Evolutionary conservation across 106 monocot genomes (phyloP), one percentile per base, ranked within the genome.

Genomic region (Alisma plantagoaquatica): DNA sequence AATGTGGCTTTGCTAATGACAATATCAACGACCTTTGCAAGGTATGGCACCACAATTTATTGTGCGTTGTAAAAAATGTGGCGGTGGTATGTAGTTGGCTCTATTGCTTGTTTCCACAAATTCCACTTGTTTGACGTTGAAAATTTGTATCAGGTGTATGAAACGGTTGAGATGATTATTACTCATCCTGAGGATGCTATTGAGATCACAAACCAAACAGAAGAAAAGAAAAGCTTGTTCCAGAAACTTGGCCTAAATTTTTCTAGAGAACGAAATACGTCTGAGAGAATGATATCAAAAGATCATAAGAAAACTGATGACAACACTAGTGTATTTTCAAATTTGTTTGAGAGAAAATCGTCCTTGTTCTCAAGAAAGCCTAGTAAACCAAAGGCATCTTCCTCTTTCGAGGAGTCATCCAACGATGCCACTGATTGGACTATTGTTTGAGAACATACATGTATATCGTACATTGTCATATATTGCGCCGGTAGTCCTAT

Each of bases 81-180:
- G n/a, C n/a, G n/a, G n/a, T n/a, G n/a, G n/a, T n/a, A n/a, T n/a
- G n/a, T n/a, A n/a, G n/a, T n/a, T n/a, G n/a, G n/a, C n/a, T n/a
- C n/a, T n/a, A n/a, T n/a, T n/a, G n/a, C n/a, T n/a, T n/a, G n/a
- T n/a, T n/a, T n/a, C n/a, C n/a, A n/a, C n/a, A n/a, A n/a, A n/a
- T n/a, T n/a, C n/a, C n/a, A n/a, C n/a, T n/a, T n/a, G n/a, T n/a
- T n/a, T n/a, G n/a, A n/a, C n/a, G n/a, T n/a, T n/a, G n/a, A n/a
- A n/a, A n/a, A n/a, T n/a, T n/a, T n/a, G n/a, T n/a, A n/a, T n/a
- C 64, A 91, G 91, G 91, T 85, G 46, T 91, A 91, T 57, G 84
- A 81, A 66, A 91, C 85, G 1, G 27, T 91, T 51, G 84, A 85
- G 65, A 81, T 64, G 16, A 70, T 91, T 32, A 9, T 70, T 3